Evolutionary conservation across 2,329 filamentous ascomycete species (phyloP).

Genomic region (Curvularia eragrostidis): DNA sequence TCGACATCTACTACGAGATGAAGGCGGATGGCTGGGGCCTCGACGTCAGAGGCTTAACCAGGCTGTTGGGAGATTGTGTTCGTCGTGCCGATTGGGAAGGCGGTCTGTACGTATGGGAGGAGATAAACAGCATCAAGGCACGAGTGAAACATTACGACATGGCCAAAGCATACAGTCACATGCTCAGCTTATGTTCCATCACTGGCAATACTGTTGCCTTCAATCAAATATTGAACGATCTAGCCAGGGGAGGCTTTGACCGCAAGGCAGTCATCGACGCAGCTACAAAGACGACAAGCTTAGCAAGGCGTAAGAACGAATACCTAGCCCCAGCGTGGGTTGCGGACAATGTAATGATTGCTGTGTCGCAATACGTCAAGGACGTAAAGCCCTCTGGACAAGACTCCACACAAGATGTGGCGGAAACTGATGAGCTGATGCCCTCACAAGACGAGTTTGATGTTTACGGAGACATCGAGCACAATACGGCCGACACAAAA

Average conservation of each 20-base stretch:
- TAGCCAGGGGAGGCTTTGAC: constrained; percentile 33
- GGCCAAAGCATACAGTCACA: constrained; percentile 40
- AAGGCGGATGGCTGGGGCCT: constrained; percentile 56
- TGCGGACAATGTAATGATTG: constrained; percentile 45
- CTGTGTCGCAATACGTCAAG: constrained; percentile 34
- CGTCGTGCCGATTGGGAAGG: constrained; percentile 46
- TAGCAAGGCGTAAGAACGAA: constrained; percentile 21
- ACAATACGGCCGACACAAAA: constrained; percentile 5
- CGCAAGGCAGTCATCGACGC: constrained; percentile 34
- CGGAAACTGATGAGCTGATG: constrained; percentile 14
- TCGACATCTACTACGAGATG: constrained; percentile 53
- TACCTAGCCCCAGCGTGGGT: constrained; percentile 37
- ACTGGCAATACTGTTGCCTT: constrained; percentile 42
- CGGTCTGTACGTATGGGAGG: constrained; percentile 51
- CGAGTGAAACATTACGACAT: constrained; percentile 30
- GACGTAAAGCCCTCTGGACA: constrained; percentile 15
- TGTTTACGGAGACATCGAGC: neutral
- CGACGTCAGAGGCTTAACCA: constrained; percentile 48
- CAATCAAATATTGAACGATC: constrained; percentile 42
- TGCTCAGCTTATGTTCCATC: constrained; percentile 44
- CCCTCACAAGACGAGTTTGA: constrained; percentile 12
- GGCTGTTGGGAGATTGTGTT: constrained; percentile 53
- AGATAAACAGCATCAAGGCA: constrained; percentile 47
- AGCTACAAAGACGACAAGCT: constrained; percentile 23
- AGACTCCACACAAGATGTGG: neutral